These are phyloP conservation scores for Dissophora globulifera DNA, from an alignment of 192 early-diverging fungal genomes.

Conservation along the genomic window DNA sequence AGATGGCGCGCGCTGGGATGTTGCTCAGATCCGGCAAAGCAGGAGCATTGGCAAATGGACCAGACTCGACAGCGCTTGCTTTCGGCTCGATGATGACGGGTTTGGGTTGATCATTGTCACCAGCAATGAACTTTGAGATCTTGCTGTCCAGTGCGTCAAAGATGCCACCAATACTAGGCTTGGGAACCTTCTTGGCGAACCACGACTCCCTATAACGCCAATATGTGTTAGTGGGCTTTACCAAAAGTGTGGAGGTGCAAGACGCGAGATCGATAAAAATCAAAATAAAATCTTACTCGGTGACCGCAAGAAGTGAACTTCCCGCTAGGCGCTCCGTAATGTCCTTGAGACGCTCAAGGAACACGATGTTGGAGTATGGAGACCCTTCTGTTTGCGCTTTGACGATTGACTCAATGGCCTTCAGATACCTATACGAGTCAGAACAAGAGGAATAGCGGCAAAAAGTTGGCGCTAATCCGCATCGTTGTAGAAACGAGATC, in stretches of 20 bases:
- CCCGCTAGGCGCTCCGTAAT: constrained; percentile 75
- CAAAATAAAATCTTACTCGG: constrained; percentile 27
- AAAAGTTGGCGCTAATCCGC: too few species aligned
- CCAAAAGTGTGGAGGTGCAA: too few species aligned
- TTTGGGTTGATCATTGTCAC: constrained; percentile 57
- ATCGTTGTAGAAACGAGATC: too few species aligned
- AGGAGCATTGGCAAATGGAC: constrained; percentile 46
- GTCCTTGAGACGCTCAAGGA: constrained; percentile 77
- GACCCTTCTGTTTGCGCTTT: constrained; percentile 77
- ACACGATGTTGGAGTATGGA: constrained; percentile 81
- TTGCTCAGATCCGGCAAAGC: constrained; percentile 40
- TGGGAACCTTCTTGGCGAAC: constrained; percentile 61
- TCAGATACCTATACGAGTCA: constrained; percentile 73
- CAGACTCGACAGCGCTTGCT: constrained; percentile 15
- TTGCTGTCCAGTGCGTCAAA: constrained; percentile 68
- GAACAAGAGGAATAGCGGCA: too few species aligned
- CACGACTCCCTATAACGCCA: constrained; percentile 27
- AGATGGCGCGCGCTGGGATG: constrained; percentile 25
- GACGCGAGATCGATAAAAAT: too few species aligned
- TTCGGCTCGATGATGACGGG: constrained; percentile 46
- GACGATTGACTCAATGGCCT: constrained; percentile 76
- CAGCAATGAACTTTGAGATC: constrained; percentile 70
- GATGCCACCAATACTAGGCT: constrained; percentile 65
- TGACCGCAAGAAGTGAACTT: constrained; percentile 32
- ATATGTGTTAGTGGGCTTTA: too few species aligned